Evolutionary conservation across 176 grass and related monocot species (phyloP).

Genomic region (Cocos nucifera): DNA sequence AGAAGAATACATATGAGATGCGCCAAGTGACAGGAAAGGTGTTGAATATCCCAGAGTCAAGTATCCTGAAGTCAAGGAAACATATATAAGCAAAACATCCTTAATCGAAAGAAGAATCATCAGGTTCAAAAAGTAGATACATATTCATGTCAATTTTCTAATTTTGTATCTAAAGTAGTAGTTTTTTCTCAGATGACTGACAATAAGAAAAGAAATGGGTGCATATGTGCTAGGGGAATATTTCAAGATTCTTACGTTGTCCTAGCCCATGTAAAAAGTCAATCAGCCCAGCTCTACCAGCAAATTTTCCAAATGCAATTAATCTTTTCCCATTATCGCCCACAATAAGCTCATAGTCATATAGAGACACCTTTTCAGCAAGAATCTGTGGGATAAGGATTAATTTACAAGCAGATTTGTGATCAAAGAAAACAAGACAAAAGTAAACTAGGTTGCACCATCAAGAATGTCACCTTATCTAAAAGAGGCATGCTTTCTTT

Average conservation of each 20-base stretch:
- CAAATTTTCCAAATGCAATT: conserved; percentile 91
- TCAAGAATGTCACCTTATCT: conserved; percentile 52
- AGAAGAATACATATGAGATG: conserved; percentile 94
- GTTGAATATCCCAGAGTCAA: conserved; percentile 90
- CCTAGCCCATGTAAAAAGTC: conserved; percentile 91
- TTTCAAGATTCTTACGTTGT: conserved; percentile 49
- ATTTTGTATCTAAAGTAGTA: too few species aligned
- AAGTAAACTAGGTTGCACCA: conserved; percentile 15
- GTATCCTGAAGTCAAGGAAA: conserved; percentile 51
- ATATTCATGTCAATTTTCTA: too few species aligned
- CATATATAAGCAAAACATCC: neutral
- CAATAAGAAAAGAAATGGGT: conserved; percentile 1
- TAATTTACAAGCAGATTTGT: neutral
- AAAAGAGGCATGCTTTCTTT: conserved; percentile 82
- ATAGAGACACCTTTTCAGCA: conserved; percentile 73
- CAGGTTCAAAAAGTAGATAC: too few species aligned
- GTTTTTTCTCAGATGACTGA: neutral
- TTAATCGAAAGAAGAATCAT: too few species aligned
- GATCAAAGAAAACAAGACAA: neutral
- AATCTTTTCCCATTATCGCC: conserved; percentile 64
- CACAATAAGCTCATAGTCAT: conserved; percentile 89
- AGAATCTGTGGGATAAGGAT: conserved; percentile 51
- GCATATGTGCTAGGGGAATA: conserved; percentile 4
- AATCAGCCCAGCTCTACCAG: conserved; percentile 92
- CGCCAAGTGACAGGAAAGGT: conserved; percentile 84